These are phyloP conservation scores for peach (Prunus persica) DNA, from an alignment of 306 rosid species.

Conservation along the genomic window Prunus_persica_NCBIv2 NC_034009.1:33352001-33352500, in stretches of 20 bases:
- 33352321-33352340: constrained; percentile 50
- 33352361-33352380: constrained; percentile 54
- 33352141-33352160: neutral
- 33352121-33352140: neutral
- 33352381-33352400: constrained; percentile 38
- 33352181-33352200: neutral
- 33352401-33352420: neutral
- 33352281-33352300: constrained; percentile 49
- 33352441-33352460: neutral
- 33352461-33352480: neutral
- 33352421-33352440: neutral
- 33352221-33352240: neutral
- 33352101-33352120: neutral
- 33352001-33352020: too few species aligned
- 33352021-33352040: neutral
- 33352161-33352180: neutral
- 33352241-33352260: neutral
- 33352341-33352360: constrained; percentile 54
- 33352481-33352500: neutral
- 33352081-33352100: neutral
- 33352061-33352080: neutral
- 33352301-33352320: constrained; percentile 46
- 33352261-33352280: constrained; percentile 42
- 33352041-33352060: neutral
- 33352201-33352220: neutral